Evolutionary conservation across 2,329 filamentous ascomycete genomes (phyloP).

Genomic region (Aspergillus sp.): DNA sequence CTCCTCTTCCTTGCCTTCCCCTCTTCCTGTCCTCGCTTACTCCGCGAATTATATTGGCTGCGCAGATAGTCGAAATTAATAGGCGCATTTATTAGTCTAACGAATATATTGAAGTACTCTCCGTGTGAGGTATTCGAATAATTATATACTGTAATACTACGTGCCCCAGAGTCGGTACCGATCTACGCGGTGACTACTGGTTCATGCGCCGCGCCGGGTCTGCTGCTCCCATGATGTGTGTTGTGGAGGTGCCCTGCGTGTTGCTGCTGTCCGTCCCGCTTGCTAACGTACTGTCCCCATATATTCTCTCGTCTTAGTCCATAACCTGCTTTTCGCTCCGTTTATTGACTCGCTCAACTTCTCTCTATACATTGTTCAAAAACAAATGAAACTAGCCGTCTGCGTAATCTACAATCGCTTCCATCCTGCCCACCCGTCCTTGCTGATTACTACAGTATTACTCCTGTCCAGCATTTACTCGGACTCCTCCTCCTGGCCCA

Average conservation of each 20-base stretch:
- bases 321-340: not conserved
- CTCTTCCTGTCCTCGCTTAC: not conserved
- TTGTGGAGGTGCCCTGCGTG: no score
- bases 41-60: not conserved
- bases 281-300: not conserved
- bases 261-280: not conserved
- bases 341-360: no score
- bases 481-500: conserved; percentile 17
- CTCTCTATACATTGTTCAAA: no score
- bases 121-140: no score
- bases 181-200: no score
- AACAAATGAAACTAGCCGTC: conserved; percentile 2
- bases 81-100: no score
- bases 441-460: not conserved
- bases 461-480: conserved; percentile 25
- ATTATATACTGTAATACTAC: no score
- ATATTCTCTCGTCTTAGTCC: not conserved
- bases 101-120: no score
- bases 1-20: not conserved
- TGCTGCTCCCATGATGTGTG: no score
- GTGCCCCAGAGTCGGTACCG: no score
- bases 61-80: not conserved
- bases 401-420: conserved; percentile 1
- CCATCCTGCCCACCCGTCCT: not conserved
- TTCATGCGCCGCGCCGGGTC: no score